Conservation (phyloP, 805 yeast genomes). For the Starmerella etchellsii region DNA sequence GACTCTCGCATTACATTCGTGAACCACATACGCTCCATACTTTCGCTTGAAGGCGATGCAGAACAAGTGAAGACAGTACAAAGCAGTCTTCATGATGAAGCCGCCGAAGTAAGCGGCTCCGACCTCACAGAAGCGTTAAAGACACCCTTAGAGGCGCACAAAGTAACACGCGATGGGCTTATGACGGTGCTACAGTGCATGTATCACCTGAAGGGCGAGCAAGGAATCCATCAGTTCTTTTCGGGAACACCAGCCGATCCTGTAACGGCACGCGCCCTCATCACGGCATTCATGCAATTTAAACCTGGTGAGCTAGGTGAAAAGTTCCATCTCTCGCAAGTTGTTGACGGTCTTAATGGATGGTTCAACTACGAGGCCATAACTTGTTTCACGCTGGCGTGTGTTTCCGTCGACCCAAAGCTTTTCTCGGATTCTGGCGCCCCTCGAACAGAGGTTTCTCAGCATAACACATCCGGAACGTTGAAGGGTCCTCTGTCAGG, state of each 20-base stretch:
- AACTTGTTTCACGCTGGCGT: constrained; percentile 1
- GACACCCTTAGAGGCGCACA: neutral
- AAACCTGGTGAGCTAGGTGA: constrained; percentile 5
- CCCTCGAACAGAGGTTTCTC: neutral
- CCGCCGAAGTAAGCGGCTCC: no score
- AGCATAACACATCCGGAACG: neutral
- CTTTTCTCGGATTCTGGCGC: neutral
- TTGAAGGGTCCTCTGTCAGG: neutral
- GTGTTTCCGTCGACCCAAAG: neutral
- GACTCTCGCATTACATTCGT: no score
- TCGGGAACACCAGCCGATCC: neutral
- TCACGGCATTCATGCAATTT: neutral
- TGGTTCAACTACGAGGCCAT: constrained; percentile 11
- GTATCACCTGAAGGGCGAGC: constrained; percentile 12
- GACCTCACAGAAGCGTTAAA: no score
- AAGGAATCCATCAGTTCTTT: constrained; percentile 7
- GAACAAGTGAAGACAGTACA: no score
- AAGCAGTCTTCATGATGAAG: no score
- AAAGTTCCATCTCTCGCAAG: constrained; percentile 8
- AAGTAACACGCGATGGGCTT: neutral
- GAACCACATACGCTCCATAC: no score
- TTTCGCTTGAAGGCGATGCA: no score
- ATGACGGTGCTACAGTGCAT: constrained; percentile 5
- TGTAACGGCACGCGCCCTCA: neutral
- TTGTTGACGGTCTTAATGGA: constrained; percentile 2